phyloP scores from a whole-genome alignment of 2,329 filamentous ascomycete species.

The Aschersonia sp. region DNA sequence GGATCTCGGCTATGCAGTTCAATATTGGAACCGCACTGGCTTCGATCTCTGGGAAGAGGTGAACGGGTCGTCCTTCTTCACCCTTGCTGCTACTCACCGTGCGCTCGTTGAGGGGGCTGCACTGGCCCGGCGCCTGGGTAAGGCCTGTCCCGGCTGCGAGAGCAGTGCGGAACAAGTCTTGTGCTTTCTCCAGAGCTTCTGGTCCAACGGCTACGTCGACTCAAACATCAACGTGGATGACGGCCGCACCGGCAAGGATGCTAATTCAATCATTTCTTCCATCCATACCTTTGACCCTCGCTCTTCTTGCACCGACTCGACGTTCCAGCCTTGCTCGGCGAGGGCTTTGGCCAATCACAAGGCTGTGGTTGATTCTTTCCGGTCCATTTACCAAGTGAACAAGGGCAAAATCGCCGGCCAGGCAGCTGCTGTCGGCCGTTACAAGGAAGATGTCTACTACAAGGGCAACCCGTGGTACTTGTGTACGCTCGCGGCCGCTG shows the following conservation, averaged over 20 bases:
- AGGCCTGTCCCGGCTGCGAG: conserved; percentile 44
- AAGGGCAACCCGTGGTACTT: conserved; percentile 75
- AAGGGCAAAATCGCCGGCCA: conserved; percentile 41
- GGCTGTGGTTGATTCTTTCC: conserved; percentile 60
- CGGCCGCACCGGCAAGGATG: conserved; percentile 53
- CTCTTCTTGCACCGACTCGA: conserved; percentile 49
- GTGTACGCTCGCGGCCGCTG: conserved; percentile 60
- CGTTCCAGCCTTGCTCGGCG: conserved; percentile 66
- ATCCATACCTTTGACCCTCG: conserved; percentile 57
- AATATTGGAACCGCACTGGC: conserved; percentile 52
- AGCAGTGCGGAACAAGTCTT: conserved; percentile 54
- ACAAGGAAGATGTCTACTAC: conserved; percentile 60
- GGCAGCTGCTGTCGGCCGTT: conserved; percentile 50
- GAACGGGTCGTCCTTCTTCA: conserved; percentile 66
- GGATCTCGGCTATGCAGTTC: conserved; percentile 59
- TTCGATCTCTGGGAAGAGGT: conserved; percentile 83
- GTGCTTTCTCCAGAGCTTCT: conserved; percentile 63
- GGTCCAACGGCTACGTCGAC: conserved; percentile 49
- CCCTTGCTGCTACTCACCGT: conserved; percentile 53
- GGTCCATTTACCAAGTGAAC: conserved; percentile 57
- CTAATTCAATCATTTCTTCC: conserved; percentile 51
- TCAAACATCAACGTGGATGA: conserved; percentile 54
- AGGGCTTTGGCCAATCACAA: conserved; percentile 63
- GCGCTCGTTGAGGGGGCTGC: conserved; percentile 51
- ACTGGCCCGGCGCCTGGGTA: conserved; percentile 49